These are phyloP conservation scores for Apostasia ramifera DNA, from an alignment of 106 monocot species.

Conservation along the genomic window DNA sequence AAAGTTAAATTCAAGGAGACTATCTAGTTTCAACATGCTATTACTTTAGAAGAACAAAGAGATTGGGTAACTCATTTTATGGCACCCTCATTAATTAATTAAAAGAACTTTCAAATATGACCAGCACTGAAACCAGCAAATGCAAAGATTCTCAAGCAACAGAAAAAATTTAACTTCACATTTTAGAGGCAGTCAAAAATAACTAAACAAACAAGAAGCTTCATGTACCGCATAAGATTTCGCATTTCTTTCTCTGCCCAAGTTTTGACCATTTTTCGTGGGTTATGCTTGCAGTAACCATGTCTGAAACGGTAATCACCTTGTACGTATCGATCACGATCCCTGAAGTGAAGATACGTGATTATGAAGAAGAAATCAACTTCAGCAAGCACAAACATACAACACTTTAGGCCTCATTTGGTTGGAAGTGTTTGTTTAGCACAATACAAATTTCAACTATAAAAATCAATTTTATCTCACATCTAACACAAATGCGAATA, in stretches of 20 bases:
- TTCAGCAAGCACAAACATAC: too few species aligned
- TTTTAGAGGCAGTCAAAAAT: background rate
- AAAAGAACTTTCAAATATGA: background rate
- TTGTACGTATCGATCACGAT: constrained; percentile 95
- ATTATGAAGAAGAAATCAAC: too few species aligned
- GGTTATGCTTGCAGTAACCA: constrained; percentile 96
- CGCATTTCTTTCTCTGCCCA: constrained; percentile 99
- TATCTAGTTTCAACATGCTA: background rate
- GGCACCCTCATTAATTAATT: background rate
- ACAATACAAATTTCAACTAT: too few species aligned
- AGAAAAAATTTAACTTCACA: background rate
- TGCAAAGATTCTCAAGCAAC: background rate
- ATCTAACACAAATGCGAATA: too few species aligned
- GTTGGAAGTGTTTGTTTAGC: too few species aligned
- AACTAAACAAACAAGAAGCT: background rate
- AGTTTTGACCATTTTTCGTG: constrained; percentile 95
- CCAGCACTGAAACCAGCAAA: background rate
- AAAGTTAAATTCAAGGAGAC: too few species aligned
- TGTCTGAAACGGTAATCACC: constrained; percentile 95
- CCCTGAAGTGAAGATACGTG: constrained; percentile 39
- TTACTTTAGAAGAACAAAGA: background rate
- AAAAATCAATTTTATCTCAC: too few species aligned
- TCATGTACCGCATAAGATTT: constrained; percentile 68
- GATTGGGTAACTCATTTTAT: background rate
- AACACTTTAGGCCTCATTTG: too few species aligned